Evolutionary conservation across 2,329 filamentous ascomycete species (phyloP).

Genomic region (Penicillium italicum): DNA sequence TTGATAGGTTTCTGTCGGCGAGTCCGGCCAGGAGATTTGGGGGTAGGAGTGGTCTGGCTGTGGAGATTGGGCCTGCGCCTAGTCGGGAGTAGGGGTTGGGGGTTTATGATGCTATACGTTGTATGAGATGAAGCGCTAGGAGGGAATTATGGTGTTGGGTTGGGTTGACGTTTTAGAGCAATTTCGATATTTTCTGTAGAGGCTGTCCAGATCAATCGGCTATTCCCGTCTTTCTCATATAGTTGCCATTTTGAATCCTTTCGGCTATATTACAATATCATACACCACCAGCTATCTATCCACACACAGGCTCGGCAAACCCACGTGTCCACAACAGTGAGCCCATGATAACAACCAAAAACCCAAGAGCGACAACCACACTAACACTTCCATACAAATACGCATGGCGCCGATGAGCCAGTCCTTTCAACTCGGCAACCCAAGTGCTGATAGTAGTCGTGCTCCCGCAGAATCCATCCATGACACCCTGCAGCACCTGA

Average conservation of each 20-base stretch:
- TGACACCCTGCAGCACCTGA: conserved; percentile 63
- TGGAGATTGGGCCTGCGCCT: conserved; percentile 3
- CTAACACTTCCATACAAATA: conserved; percentile 58
- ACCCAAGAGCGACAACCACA: conserved; percentile 45
- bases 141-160: not conserved
- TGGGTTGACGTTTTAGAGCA: not conserved
- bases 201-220: not conserved
- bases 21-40: conserved; percentile 1
- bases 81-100: not conserved
- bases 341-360: conserved; percentile 55
- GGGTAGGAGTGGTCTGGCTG: not conserved
- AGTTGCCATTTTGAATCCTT: not conserved
- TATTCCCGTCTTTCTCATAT: not conserved
- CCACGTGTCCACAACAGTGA: conserved; percentile 53
- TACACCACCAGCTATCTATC: conserved; percentile 7
- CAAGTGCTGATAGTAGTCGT: conserved; percentile 66
- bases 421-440: conserved; percentile 57
- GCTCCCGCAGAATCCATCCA: conserved; percentile 66
- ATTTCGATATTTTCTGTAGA: not conserved
- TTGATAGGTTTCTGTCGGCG: not conserved
- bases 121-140: not conserved
- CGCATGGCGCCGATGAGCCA: conserved; percentile 53
- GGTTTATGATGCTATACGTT: not conserved
- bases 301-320: conserved; percentile 36
- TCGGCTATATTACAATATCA: not conserved